Evolutionary conservation across 768 basidiomycete genomes (phyloP).

Genomic region (Tulasnella sp.): DNA sequence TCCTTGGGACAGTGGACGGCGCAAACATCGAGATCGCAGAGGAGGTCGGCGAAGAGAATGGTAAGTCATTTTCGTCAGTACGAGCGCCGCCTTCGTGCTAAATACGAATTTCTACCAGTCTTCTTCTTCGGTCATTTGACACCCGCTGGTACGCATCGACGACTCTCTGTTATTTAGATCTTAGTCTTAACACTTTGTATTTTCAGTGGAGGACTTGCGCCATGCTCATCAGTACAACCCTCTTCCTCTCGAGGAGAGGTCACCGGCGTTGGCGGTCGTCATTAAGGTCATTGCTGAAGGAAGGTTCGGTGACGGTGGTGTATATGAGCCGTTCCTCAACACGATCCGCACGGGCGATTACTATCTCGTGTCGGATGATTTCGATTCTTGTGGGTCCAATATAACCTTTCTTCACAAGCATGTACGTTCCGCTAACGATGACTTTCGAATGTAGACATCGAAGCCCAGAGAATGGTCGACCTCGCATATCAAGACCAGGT

Average conservation of each 20-base stretch:
- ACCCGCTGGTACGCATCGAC: conserved; percentile 36
- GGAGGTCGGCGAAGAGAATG: conserved; percentile 81
- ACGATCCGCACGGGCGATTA: conserved; percentile 45
- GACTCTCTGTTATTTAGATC: neutral
- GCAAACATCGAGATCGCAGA: conserved; percentile 97
- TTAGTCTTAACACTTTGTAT: conserved; percentile 46
- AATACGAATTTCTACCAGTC: neutral
- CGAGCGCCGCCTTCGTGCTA: conserved; percentile 4
- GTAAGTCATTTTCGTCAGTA: conserved; percentile 56
- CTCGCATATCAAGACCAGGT: conserved; percentile 72
- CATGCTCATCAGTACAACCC: conserved; percentile 81
- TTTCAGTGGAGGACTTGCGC: conserved; percentile 76
- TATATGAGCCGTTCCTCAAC: conserved; percentile 73
- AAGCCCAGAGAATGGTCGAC: conserved; percentile 78
- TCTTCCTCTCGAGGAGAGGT: conserved; percentile 69
- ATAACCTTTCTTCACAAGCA: conserved; percentile 23
- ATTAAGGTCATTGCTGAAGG: conserved; percentile 67
- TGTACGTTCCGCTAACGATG: neutral
- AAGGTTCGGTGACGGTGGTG: conserved; percentile 62
- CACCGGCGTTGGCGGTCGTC: conserved; percentile 69
- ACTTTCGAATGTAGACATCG: conserved; percentile 44
- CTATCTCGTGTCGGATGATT: conserved; percentile 84
- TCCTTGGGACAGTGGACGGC: conserved; percentile 51
- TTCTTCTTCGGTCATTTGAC: conserved; percentile 86
- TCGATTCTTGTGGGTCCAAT: conserved; percentile 60